Evolutionary conservation across 768 basidiomycete genomes (phyloP).

Genomic region (Suillus tomentosus): DNA sequence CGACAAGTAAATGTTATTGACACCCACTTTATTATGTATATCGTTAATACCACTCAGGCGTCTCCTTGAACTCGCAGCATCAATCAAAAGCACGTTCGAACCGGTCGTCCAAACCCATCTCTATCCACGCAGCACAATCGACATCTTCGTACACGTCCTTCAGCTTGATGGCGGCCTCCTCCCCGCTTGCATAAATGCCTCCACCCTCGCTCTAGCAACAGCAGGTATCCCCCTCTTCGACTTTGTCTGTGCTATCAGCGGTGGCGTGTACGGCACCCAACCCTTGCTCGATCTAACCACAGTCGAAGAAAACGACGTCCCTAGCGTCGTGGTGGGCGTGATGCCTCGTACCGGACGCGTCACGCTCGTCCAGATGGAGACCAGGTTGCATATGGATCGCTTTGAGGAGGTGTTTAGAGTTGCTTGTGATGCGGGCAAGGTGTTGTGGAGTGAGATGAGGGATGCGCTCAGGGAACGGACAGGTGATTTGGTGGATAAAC

Average conservation of each 20-base stretch:
- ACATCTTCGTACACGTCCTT: constrained; percentile 89
- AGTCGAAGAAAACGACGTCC: constrained; percentile 90
- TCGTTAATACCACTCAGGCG: constrained; percentile 52
- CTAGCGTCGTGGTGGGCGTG: constrained; percentile 84
- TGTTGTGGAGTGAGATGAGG: constrained; percentile 86
- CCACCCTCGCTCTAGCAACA: constrained; percentile 86
- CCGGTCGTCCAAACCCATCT: constrained; percentile 89
- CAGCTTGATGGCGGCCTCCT: constrained; percentile 94
- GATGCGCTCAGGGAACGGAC: constrained; percentile 66
- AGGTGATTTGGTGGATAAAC: constrained; percentile 57
- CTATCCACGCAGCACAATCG: constrained; percentile 94
- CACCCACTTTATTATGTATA: neutral
- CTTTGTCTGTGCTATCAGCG: constrained; percentile 88
- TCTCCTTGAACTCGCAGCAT: constrained; percentile 80
- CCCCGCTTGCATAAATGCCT: constrained; percentile 91
- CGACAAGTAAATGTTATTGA: constrained; percentile 71
- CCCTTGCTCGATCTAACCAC: constrained; percentile 86
- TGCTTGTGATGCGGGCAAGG: constrained; percentile 73
- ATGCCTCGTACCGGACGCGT: constrained; percentile 85
- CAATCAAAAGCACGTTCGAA: constrained; percentile 93
- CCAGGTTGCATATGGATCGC: constrained; percentile 87
- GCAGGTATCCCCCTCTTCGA: constrained; percentile 91
- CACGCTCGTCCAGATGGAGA: constrained; percentile 91
- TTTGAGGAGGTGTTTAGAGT: constrained; percentile 88
- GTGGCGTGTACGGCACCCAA: constrained; percentile 80